Conservation (phyloP, 495 filamentous ascomycete species). For the Glutinoglossum americanum region DNA sequence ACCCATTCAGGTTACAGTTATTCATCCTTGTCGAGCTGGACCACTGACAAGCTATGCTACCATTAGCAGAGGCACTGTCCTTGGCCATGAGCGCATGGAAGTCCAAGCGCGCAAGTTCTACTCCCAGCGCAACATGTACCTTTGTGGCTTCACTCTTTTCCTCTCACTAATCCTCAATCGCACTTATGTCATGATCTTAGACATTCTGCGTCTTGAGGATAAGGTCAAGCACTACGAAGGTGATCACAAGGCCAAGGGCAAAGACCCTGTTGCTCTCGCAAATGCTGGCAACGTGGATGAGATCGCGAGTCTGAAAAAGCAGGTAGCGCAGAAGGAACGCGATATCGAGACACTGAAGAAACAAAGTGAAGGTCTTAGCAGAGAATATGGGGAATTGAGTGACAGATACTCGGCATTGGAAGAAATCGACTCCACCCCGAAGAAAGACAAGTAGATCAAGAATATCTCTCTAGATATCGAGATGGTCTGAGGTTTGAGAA, state of each 20-base stretch:
- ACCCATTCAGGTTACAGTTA: background rate
- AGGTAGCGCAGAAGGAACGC: constrained; percentile 47
- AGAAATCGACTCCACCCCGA: constrained; percentile 29
- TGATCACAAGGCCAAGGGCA: constrained; percentile 49
- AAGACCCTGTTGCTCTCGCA: constrained; percentile 39
- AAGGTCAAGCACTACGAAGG: constrained; percentile 71
- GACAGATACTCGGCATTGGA: constrained; percentile 45
- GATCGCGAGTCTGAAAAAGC: constrained; percentile 46
- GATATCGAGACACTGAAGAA: constrained; percentile 70
- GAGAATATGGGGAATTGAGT: constrained; percentile 66
- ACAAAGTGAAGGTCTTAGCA: constrained; percentile 51
- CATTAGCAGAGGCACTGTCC: constrained; percentile 38
- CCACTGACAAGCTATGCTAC: constrained; percentile 7
- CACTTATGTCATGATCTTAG: constrained; percentile 93
- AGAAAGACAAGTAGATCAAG: constrained; percentile 40
- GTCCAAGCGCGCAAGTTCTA: constrained; percentile 99
- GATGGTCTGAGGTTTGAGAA: background rate
- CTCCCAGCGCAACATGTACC: constrained; percentile 99
- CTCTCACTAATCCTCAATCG: constrained; percentile 97
- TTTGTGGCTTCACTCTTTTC: constrained; percentile 98
- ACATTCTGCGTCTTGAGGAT: constrained; percentile 81
- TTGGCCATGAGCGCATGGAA: constrained; percentile 85
- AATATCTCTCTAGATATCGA: background rate
- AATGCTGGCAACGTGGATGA: constrained; percentile 54
- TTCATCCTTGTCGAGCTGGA: background rate